phyloP scores from a whole-genome alignment of 139 green algal genomes.

The Tetradesmus lagerheimii region DNA sequence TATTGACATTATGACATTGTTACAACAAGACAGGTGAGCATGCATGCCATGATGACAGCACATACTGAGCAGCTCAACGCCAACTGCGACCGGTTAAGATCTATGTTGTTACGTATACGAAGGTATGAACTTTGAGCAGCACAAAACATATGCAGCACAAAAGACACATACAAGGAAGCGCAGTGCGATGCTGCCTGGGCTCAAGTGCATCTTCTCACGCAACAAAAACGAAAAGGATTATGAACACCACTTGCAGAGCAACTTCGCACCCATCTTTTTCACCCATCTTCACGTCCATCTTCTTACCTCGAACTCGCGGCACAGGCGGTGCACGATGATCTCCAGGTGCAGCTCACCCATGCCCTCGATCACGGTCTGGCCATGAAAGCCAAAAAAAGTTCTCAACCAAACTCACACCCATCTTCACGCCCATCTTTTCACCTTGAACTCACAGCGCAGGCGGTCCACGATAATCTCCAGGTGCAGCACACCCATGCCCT shows the following conservation, averaged over 20 bases:
- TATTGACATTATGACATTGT: too few species aligned
- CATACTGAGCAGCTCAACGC: too few species aligned
- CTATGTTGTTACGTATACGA: too few species aligned
- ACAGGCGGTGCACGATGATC: constrained; percentile 98
- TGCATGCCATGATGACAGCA: background rate
- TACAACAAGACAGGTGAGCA: background rate
- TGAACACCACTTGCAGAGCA: too few species aligned
- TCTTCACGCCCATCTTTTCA: background rate
- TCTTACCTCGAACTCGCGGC: constrained; percentile 95
- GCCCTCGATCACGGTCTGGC: constrained; percentile 96
- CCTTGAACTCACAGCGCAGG: constrained; percentile 97
- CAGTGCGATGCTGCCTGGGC: too few species aligned
- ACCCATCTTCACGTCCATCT: background rate
- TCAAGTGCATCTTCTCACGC: too few species aligned
- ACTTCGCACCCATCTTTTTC: too few species aligned
- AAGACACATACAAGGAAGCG: too few species aligned
- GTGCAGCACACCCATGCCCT: constrained; percentile 99
- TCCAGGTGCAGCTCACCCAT: constrained; percentile 99
- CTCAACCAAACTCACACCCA: background rate
- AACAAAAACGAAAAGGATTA: too few species aligned
- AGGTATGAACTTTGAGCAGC: too few species aligned
- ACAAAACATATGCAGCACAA: too few species aligned
- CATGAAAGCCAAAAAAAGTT: constrained; percentile 90
- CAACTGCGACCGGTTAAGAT: too few species aligned
- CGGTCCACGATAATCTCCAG: constrained; percentile 99